Percentiles rank a stretch among this genome's conserved stretches.
Conservation (phyloP, 306 rosid genomes). For the Quercus bicolor region DNA sequence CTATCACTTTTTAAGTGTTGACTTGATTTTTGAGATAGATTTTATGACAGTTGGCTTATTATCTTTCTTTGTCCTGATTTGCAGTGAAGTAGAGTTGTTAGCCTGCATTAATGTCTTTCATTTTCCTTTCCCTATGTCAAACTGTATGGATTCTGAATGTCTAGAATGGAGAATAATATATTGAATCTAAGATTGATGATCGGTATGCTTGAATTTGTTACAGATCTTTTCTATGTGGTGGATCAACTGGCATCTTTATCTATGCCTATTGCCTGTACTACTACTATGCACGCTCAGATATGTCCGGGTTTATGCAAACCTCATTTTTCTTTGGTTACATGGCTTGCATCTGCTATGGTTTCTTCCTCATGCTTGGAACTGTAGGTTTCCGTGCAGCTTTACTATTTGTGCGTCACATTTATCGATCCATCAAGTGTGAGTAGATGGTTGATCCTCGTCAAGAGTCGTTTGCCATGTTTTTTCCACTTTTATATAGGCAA, state of each 20-base stretch:
- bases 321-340: constrained; percentile 73
- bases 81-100: not conserved
- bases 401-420: constrained; percentile 64
- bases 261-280: constrained; percentile 61
- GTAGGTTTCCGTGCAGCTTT: constrained; percentile 71
- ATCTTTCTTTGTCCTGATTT: not conserved
- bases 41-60: too few species aligned
- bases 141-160: not conserved
- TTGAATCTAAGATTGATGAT: not conserved
- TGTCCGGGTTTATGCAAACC: constrained; percentile 71
- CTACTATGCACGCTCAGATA: constrained; percentile 61
- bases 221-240: constrained; percentile 70
- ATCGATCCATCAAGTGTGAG: constrained; percentile 61
- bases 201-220: not conserved
- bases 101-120: not conserved
- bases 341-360: constrained; percentile 70
- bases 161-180: not conserved
- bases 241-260: constrained; percentile 61
- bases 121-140: not conserved
- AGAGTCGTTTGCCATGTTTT: constrained; percentile 9
- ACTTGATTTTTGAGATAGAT: too few species aligned
- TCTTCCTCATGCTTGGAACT: constrained; percentile 70
- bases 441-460: constrained; percentile 37
- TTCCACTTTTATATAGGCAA: constrained; percentile 39
- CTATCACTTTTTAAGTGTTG: too few species aligned